Conservation (phyloP, 2,329 filamentous ascomycete genomes). For the Torrubiellomyces zombiae region DNA sequence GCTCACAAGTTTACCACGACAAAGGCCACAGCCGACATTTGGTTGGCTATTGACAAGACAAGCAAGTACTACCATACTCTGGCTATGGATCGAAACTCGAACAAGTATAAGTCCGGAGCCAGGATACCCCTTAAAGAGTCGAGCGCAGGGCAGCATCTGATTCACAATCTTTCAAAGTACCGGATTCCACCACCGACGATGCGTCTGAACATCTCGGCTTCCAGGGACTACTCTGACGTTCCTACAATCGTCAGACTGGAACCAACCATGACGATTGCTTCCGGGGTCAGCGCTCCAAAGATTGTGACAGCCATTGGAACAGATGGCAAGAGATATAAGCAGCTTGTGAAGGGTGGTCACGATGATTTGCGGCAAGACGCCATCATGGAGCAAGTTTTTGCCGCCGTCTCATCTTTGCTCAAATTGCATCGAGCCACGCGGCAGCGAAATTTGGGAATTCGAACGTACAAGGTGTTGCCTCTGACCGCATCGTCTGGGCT, state of each 20-base stretch:
- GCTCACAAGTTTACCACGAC: constrained; percentile 41
- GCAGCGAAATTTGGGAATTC: constrained; percentile 74
- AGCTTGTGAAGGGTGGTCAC: constrained; percentile 87
- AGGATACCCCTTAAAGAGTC: constrained; percentile 51
- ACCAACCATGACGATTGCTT: constrained; percentile 66
- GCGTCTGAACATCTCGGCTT: constrained; percentile 57
- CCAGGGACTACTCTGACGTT: constrained; percentile 59
- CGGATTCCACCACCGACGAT: constrained; percentile 79
- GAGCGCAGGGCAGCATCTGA: constrained; percentile 42
- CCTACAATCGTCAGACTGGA: constrained; percentile 61
- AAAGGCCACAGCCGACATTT: constrained; percentile 35
- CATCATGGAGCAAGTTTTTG: constrained; percentile 98
- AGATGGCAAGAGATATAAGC: constrained; percentile 68
- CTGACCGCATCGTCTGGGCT: constrained; percentile 72
- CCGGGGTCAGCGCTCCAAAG: constrained; percentile 83
- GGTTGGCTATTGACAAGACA: constrained; percentile 56
- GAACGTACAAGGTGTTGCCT: constrained; percentile 94
- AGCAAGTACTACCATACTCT: constrained; percentile 50
- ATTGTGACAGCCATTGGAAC: constrained; percentile 69
- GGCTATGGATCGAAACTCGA: constrained; percentile 46
- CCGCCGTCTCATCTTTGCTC: constrained; percentile 80
- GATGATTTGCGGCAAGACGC: constrained; percentile 94
- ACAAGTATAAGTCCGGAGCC: constrained; percentile 49
- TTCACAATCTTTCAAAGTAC: constrained; percentile 44
- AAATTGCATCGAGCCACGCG: constrained; percentile 74